Conservation (phyloP, 2,329 filamentous ascomycete species). For the Penicillium sp. region DNA sequence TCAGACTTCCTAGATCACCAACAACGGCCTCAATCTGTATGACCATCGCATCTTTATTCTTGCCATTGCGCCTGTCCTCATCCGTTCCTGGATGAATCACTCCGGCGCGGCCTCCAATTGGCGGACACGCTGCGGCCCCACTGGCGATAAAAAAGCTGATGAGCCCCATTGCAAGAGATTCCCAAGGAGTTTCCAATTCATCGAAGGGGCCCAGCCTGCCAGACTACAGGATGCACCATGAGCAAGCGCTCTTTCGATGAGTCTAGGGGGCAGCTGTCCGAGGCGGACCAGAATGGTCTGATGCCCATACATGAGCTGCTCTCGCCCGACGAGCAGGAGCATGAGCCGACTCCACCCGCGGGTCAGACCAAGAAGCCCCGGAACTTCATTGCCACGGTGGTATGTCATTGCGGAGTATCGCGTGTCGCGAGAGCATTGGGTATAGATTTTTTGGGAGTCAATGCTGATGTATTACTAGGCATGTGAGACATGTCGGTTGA, state of each 20-base stretch:
- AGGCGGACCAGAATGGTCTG: conserved; percentile 33
- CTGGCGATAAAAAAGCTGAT: conserved; percentile 3
- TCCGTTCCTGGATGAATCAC: neutral
- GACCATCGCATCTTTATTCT: neutral
- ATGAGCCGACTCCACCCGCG: conserved; percentile 26
- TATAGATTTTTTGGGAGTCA: neutral
- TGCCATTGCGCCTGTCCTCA: neutral
- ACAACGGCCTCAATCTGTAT: neutral
- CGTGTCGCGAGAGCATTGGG: too few species aligned
- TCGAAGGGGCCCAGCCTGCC: conserved; percentile 1
- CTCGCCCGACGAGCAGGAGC: conserved; percentile 41
- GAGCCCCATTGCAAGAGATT: neutral
- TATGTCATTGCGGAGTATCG: conserved; percentile 23
- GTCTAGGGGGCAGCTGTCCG: conserved; percentile 32
- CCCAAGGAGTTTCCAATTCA: neutral
- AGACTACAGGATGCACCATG: conserved; percentile 40
- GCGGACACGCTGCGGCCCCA: neutral
- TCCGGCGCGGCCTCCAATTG: conserved; percentile 2
- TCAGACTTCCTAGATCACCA: neutral
- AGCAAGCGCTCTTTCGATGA: conserved; percentile 44
- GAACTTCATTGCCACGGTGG: conserved; percentile 47
- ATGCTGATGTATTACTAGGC: conserved; percentile 42
- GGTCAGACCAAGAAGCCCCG: conserved; percentile 39
- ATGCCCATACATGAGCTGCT: conserved; percentile 41
- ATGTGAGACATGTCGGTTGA: conserved; percentile 57